Conservation (phyloP, 2,329 filamentous ascomycete genomes). For the Nothophaeocryptopus gaeumannii region DNA sequence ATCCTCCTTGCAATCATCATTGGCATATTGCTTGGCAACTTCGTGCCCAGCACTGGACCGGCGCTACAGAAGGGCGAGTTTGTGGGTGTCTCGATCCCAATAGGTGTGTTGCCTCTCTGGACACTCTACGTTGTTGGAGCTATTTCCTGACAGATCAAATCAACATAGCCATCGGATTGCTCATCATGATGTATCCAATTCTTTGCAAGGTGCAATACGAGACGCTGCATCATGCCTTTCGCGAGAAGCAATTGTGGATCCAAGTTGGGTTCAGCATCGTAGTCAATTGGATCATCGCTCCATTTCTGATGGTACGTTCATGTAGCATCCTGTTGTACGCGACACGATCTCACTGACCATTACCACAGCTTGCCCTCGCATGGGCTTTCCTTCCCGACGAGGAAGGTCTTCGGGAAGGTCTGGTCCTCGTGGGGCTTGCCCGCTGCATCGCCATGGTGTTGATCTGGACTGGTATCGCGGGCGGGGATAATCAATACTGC, state of each 20-base stretch:
- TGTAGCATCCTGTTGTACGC: no score
- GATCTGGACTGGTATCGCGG: slow-evolving; percentile 76
- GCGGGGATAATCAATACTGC: slow-evolving; percentile 78
- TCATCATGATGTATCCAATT: slow-evolving; percentile 95
- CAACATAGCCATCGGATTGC: slow-evolving; percentile 67
- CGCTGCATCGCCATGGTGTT: slow-evolving; percentile 86
- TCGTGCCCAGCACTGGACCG: slow-evolving; percentile 60
- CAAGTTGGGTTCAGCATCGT: slow-evolving; percentile 75
- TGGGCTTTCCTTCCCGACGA: slow-evolving; percentile 60
- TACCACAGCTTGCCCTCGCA: slow-evolving; percentile 60
- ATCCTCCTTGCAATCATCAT: slow-evolving; percentile 75
- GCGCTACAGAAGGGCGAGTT: slow-evolving; percentile 69
- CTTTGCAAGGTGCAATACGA: slow-evolving; percentile 83
- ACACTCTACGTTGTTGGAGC: slow-evolving; percentile 42
- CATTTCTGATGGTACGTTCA: slow-evolving; percentile 84
- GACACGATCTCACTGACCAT: no score
- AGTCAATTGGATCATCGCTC: slow-evolving; percentile 80
- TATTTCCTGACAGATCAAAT: not conserved
- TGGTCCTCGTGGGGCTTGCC: slow-evolving; percentile 79
- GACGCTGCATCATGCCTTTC: slow-evolving; percentile 65
- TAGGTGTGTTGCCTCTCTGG: not conserved
- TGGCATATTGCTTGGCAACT: slow-evolving; percentile 74
- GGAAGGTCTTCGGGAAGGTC: slow-evolving; percentile 53
- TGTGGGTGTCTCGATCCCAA: slow-evolving; percentile 65
- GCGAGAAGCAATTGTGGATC: slow-evolving; percentile 64